A percentile compares a stretch with the other conserved stretches of the same genome.
phyloP scores from a whole-genome alignment of 352 stramenopile species.

The Globisporangium barbulae region DNA sequence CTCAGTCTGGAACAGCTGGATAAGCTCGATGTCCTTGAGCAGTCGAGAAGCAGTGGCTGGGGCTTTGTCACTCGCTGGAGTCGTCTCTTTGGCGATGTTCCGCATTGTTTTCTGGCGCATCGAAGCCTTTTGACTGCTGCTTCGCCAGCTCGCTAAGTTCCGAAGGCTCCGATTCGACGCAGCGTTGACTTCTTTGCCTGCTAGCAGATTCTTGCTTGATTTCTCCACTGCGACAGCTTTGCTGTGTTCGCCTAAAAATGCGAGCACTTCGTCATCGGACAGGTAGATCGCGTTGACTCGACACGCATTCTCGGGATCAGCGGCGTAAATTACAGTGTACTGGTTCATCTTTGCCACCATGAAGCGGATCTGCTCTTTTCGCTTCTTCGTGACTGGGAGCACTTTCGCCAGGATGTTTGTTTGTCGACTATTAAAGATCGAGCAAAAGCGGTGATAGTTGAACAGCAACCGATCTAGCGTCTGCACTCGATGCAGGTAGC shows the following conservation, averaged over 20 bases:
- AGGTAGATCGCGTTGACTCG: constrained; percentile 60
- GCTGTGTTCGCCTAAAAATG: constrained; percentile 18
- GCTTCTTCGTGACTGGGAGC: constrained; percentile 50
- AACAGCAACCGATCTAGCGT: constrained; percentile 57
- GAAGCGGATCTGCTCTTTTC: constrained; percentile 44
- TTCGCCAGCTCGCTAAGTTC: constrained; percentile 19
- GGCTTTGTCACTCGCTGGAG: background rate
- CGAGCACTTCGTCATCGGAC: constrained; percentile 45
- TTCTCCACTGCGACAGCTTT: background rate
- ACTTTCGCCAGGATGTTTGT: constrained; percentile 47
- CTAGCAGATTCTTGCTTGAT: background rate
- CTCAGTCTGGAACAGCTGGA: constrained; percentile 40
- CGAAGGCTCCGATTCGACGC: constrained; percentile 3
- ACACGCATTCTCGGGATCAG: constrained; percentile 24
- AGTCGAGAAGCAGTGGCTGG: background rate
- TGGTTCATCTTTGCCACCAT: constrained; percentile 62
- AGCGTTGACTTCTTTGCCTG: background rate
- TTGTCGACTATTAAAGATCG: constrained; percentile 56
- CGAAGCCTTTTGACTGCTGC: constrained; percentile 19
- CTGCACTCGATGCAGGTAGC: constrained; percentile 55
- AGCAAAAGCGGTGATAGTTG: constrained; percentile 74
- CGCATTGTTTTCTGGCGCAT: constrained; percentile 20
- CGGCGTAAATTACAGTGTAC: constrained; percentile 37
- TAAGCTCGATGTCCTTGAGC: constrained; percentile 17
- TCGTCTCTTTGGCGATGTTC: background rate